Evolutionary conservation across 108 stramenopile genomes (phyloP).

Genomic region (Skeletonema tropicum): DNA sequence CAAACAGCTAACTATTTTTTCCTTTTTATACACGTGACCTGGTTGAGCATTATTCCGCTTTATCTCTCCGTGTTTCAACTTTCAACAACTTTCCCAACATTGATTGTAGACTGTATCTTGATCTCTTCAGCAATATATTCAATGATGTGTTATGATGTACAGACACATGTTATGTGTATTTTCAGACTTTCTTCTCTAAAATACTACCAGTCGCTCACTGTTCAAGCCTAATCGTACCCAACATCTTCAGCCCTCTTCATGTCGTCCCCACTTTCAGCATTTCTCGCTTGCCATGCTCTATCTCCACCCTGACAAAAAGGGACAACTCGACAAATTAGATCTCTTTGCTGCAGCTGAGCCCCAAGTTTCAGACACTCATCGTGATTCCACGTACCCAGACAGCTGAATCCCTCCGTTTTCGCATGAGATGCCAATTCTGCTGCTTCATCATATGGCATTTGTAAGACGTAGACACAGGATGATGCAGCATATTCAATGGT

Average conservation of each 20-base stretch:
- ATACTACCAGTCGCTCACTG: no score
- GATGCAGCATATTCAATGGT: slow-evolving; percentile 72
- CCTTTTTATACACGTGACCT: no score
- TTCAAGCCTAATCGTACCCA: background rate
- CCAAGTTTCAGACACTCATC: slow-evolving; percentile 78
- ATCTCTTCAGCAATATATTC: no score
- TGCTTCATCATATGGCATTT: slow-evolving; percentile 79
- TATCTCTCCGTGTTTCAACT: no score
- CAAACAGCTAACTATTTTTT: no score
- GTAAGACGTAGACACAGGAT: slow-evolving; percentile 71
- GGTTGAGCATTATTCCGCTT: no score
- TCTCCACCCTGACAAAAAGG: slow-evolving; percentile 77
- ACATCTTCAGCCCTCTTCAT: slow-evolving; percentile 12
- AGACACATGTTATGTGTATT: background rate
- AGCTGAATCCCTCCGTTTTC: slow-evolving; percentile 64
- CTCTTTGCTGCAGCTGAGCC: slow-evolving; percentile 65
- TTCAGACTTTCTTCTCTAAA: background rate
- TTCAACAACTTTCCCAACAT: no score
- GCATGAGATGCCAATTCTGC: slow-evolving; percentile 64
- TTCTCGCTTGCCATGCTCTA: slow-evolving; percentile 84
- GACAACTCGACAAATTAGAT: slow-evolving; percentile 77
- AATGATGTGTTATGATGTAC: background rate
- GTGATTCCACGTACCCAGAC: slow-evolving; percentile 81
- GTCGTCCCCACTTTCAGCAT: slow-evolving; percentile 48
- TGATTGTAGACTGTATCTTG: no score